A percentile compares a stretch with the other conserved stretches of the same genome.
Conservation (phyloP, 1,284 basidiomycete genomes). For the Puccinia hordei region DNA sequence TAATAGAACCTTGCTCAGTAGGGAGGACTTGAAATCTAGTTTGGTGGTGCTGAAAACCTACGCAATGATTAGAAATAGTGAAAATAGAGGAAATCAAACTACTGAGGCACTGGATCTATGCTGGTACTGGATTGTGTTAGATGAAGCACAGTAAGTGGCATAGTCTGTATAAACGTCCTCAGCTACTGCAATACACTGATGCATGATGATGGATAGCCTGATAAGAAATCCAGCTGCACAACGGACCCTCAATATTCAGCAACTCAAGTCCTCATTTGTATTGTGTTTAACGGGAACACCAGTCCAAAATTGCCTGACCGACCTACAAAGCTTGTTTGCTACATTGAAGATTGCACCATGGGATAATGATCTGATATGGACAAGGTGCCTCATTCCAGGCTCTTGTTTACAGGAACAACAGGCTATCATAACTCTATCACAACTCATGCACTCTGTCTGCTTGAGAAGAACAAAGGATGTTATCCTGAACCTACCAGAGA, state of each 20-base stretch:
- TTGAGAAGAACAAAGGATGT: neutral
- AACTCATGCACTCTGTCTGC: neutral
- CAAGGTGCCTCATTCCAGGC: neutral
- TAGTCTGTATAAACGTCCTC: no score
- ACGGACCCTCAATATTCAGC: slow-evolving; percentile 58
- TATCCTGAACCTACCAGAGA: neutral
- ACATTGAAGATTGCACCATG: neutral
- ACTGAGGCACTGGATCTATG: slow-evolving; percentile 53
- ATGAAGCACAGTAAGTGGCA: slow-evolving; percentile 55
- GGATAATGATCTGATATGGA: neutral
- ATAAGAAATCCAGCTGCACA: slow-evolving; percentile 58
- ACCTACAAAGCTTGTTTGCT: slow-evolving; percentile 56
- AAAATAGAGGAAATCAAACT: neutral
- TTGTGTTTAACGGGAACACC: slow-evolving; percentile 59
- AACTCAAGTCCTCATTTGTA: slow-evolving; percentile 56
- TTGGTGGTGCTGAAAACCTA: neutral
- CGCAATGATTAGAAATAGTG: neutral
- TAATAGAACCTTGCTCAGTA: neutral
- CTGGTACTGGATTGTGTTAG: slow-evolving; percentile 59
- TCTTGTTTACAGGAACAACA: no score
- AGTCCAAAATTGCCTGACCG: slow-evolving; percentile 58
- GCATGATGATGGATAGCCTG: slow-evolving; percentile 23
- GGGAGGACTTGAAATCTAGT: neutral
- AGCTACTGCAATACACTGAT: neutral
- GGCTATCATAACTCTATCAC: neutral